Conservation (phyloP, 2,329 filamentous ascomycete species). For the Aspergillus ibericus region DNA sequence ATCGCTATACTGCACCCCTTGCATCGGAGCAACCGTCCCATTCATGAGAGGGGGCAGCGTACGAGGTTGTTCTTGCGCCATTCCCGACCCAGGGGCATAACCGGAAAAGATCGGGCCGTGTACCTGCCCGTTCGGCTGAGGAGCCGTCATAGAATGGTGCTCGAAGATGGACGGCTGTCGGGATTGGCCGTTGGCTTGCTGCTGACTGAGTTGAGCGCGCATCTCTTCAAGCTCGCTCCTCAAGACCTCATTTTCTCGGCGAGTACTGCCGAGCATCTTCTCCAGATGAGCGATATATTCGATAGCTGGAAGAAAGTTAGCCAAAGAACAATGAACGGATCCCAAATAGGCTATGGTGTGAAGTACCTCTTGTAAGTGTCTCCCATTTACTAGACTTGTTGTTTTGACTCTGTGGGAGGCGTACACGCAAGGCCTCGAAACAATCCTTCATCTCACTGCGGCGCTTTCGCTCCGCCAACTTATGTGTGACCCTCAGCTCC, state of each 20-base stretch:
- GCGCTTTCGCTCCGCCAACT: conserved; percentile 52
- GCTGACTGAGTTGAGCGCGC: conserved; percentile 41
- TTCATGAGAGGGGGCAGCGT: conserved; percentile 51
- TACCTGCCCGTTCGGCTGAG: conserved; percentile 36
- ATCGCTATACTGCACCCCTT: conserved; percentile 53
- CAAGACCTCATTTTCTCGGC: conserved; percentile 41
- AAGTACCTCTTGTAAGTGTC: conserved; percentile 48
- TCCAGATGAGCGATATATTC: conserved; percentile 51
- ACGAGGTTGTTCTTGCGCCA: conserved; percentile 44
- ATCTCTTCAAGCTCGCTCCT: conserved; percentile 39
- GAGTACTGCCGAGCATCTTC: conserved; percentile 38
- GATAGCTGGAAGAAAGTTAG: conserved; percentile 38
- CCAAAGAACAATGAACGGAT: not conserved
- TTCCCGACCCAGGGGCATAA: conserved; percentile 29
- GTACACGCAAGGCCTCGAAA: conserved; percentile 48
- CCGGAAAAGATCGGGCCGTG: conserved; percentile 32
- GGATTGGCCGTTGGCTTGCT: conserved; percentile 34
- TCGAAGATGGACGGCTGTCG: conserved; percentile 36
- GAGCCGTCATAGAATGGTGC: conserved; percentile 35
- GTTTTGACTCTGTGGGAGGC: conserved; percentile 48
- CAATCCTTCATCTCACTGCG: conserved; percentile 56
- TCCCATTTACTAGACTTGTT: conserved; percentile 57
- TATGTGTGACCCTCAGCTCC: conserved; percentile 51
- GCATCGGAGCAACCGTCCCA: conserved; percentile 47
- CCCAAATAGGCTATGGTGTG: not conserved